Evolutionary conservation across 306 rosid genomes (phyloP).

Genomic region (Datisca glomerata): DNA sequence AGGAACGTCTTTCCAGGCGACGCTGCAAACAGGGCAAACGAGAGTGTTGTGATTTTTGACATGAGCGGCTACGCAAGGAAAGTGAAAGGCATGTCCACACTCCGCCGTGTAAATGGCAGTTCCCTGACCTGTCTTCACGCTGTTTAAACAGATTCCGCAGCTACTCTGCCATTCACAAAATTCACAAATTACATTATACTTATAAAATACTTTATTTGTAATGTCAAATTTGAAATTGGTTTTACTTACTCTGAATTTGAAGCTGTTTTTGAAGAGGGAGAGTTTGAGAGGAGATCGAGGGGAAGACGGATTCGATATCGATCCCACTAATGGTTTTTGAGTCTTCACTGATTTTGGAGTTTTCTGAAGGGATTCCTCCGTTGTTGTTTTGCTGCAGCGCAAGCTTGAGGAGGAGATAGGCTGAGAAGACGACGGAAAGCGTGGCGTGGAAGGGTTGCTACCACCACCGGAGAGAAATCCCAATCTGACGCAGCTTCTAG

Average conservation of each 20-base stretch:
- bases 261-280: conserved; percentile 88
- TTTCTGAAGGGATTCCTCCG: conserved; percentile 19
- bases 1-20: conserved; percentile 80
- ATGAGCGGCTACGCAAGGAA: conserved; percentile 71
- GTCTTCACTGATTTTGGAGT: conserved; percentile 35
- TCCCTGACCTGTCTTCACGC: conserved; percentile 92
- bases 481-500: conserved; percentile 57
- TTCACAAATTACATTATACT: no score
- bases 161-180: conserved; percentile 45
- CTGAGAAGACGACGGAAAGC: conserved; percentile 25
- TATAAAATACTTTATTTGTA: no score
- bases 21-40: conserved; percentile 80
- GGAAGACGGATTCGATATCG: conserved; percentile 73
- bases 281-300: conserved; percentile 86
- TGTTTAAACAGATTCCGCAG: conserved; percentile 84
- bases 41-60: conserved; percentile 59
- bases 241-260: conserved; percentile 78
- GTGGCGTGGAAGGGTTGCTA: conserved; percentile 60
- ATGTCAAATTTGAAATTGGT: not conserved
- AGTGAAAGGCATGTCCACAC: conserved; percentile 84
- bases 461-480: conserved; percentile 47
- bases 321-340: conserved; percentile 20
- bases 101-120: conserved; percentile 98
- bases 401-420: conserved; percentile 23
- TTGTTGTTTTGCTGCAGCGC: conserved; percentile 43